Conservation (phyloP, 129 eudicot species). For the Centella asiatica region DNA sequence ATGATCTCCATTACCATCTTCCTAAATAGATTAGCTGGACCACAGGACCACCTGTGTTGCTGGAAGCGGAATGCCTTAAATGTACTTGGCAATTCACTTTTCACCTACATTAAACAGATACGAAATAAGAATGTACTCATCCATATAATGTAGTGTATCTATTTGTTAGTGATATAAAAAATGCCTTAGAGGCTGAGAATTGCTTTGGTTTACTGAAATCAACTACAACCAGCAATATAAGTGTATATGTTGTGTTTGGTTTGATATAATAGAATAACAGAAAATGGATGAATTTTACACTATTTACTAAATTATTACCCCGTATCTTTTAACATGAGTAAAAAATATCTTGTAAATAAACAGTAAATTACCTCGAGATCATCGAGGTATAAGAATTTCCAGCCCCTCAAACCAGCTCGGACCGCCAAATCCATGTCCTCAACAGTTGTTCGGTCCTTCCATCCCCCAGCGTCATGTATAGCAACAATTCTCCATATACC, state of each 20-base stretch:
- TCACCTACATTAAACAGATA: constrained; percentile 38
- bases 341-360: too few species aligned
- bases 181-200: too few species aligned
- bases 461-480: constrained; percentile 81
- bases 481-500: constrained; percentile 88
- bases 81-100: constrained; percentile 86
- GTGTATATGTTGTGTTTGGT: too few species aligned
- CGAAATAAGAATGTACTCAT: neutral
- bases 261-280: too few species aligned
- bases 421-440: constrained; percentile 97
- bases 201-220: too few species aligned
- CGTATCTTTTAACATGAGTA: too few species aligned
- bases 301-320: too few species aligned
- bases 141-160: neutral
- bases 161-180: too few species aligned
- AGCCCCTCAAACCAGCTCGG: constrained; percentile 73
- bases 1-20: constrained; percentile 77
- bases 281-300: too few species aligned
- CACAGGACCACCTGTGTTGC: constrained; percentile 94
- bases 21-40: constrained; percentile 84
- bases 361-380: constrained; percentile 44
- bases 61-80: constrained; percentile 86
- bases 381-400: constrained; percentile 79
- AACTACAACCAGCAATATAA: neutral
- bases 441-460: constrained; percentile 90